Conservation (phyloP, 1,139 yeast genomes). For the Pichia sp. region DNA sequence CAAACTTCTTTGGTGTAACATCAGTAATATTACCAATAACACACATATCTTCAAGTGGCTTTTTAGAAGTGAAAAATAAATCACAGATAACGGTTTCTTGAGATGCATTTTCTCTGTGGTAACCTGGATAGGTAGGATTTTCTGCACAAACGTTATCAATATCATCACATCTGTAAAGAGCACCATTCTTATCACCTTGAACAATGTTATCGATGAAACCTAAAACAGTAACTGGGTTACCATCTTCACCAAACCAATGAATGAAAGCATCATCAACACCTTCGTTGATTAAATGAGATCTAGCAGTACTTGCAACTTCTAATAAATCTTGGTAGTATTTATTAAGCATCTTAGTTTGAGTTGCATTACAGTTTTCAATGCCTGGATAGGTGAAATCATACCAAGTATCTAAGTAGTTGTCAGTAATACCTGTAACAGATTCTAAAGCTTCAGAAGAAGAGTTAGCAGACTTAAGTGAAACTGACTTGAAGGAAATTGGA, state of each 20-base stretch:
- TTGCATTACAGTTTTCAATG: conserved; percentile 19
- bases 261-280: conserved; percentile 30
- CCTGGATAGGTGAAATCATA: conserved; percentile 11
- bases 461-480: conserved; percentile 37
- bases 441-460: conserved; percentile 57
- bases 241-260: conserved; percentile 28
- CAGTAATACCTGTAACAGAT: conserved; percentile 36
- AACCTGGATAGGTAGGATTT: conserved; percentile 17
- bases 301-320: conserved; percentile 29
- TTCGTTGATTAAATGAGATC: conserved; percentile 28
- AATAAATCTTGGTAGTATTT: conserved; percentile 26
- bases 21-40: conserved; percentile 27
- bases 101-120: conserved; percentile 17
- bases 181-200: conserved; percentile 17
- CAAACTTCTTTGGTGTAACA: conserved; percentile 27
- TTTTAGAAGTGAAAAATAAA: conserved; percentile 29
- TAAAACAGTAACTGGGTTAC: conserved; percentile 20
- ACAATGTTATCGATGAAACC: conserved; percentile 21
- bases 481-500: not conserved
- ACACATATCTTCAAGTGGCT: conserved; percentile 29
- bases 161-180: conserved; percentile 23
- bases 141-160: conserved; percentile 22
- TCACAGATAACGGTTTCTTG: conserved; percentile 34
- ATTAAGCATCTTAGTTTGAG: conserved; percentile 18
- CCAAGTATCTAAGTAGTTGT: conserved; percentile 11